Conservation (phyloP, 495 filamentous ascomycete genomes). For the Physcia stellaris region DNA sequence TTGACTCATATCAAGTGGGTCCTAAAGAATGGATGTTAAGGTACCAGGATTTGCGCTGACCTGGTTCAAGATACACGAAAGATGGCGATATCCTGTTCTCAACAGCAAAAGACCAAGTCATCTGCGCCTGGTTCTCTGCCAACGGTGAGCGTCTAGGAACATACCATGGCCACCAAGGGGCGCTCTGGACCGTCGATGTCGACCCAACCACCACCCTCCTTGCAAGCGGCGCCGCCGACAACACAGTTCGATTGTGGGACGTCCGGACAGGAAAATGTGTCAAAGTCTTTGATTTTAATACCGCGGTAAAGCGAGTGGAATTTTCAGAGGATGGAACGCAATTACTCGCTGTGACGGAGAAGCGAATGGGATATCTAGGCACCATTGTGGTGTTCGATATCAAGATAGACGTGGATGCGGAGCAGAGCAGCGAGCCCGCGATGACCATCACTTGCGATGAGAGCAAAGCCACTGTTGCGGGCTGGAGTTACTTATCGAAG, state of each 20-base stretch:
- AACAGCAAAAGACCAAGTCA: conserved; percentile 90
- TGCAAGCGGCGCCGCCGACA: conserved; percentile 91
- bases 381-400: conserved; percentile 88
- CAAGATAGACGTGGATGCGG: conserved; percentile 60
- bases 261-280: conserved; percentile 82
- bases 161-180: conserved; percentile 92
- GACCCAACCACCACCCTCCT: conserved; percentile 88
- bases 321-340: conserved; percentile 85
- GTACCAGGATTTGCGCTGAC: conserved; percentile 9
- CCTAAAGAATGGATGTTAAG: no score
- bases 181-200: conserved; percentile 96
- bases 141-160: conserved; percentile 93
- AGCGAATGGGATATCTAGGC: conserved; percentile 88
- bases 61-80: conserved; percentile 58
- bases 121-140: conserved; percentile 87
- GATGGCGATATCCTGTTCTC: conserved; percentile 98
- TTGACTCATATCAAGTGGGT: conserved; percentile 91
- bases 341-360: conserved; percentile 88
- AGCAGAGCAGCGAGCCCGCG: conserved; percentile 67
- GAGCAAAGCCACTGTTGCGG: conserved; percentile 92
- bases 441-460: conserved; percentile 82
- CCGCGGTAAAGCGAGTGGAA: conserved; percentile 90
- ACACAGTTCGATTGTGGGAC: conserved; percentile 96
- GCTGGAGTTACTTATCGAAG: conserved; percentile 81
- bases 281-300: conserved; percentile 94